Base-by-base conservation (phyloP, 2,329 filamentous ascomycete genomes). In the Sarocladium kiliense region DNA sequence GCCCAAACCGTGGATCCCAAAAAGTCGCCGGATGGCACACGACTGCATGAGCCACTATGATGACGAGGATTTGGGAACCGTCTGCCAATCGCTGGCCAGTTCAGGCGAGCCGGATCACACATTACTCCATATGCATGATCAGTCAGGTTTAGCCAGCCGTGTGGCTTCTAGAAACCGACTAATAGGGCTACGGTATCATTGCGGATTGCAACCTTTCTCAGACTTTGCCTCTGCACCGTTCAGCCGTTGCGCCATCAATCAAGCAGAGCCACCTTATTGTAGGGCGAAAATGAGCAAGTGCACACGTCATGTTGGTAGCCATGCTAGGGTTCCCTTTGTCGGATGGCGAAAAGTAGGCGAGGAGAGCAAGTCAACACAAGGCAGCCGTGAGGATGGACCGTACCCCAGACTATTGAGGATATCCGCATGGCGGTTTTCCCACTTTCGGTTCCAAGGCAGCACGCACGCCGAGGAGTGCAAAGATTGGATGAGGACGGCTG, bases 391-490 rank as follows among this genome's bases (percentile, higher is more conserved):
- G n/a, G 5, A 39, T n/a, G 12, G 12, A 18, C 12, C 14, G n/a
- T 30, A 47, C 44, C 25, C 44, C 44, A 14, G 44, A 27, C 12
- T 30, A n/a, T n/a, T n/a, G n/a, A n/a, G n/a, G n/a, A n/a, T n/a
- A n/a, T n/a, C n/a, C n/a, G n/a, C n/a, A n/a, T n/a, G n/a, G n/a
- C n/a, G n/a, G n/a, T n/a, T n/a, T n/a, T n/a, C n/a, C n/a, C n/a
- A n/a, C n/a, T n/a, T n/a, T n/a, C n/a, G n/a, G 25, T 47, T 47
- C 44, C 44, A 47, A 47, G 44, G 44, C 44, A 6, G 25, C 21
- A 12, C 7, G 10, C 44, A 16, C 25, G 44, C 44, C 44, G 12
- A 47, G 44, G 23, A 47, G 44, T 10, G 44, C 44, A 27, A 6
- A 47, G 23, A 47, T 47, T 47, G 44, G 44, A 47, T 26, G 44